phyloP scores from a whole-genome alignment of 352 stramenopile genomes.

The Phytophthora macrochlamydospora region DNA sequence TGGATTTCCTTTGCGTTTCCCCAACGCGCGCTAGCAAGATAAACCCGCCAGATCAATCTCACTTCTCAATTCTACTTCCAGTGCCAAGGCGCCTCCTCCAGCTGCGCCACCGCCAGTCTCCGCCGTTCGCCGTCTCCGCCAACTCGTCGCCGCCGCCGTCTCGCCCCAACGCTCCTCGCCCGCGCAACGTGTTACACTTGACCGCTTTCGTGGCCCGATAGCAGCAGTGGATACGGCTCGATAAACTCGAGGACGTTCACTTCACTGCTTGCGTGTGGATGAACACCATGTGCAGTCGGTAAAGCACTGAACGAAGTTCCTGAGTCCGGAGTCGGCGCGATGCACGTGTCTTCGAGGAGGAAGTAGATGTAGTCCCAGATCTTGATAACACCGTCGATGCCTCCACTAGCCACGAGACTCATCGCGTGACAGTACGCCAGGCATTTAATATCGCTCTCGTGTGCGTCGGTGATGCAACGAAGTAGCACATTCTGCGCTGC shows the following conservation, averaged over 20 bases:
- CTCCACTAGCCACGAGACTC: constrained; percentile 65
- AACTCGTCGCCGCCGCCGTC: too few relatives aligned
- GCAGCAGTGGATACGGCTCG: constrained; percentile 72
- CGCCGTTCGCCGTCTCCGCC: too few relatives aligned
- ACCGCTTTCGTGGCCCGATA: constrained; percentile 77
- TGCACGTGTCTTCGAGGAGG: constrained; percentile 68
- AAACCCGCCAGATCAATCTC: too few relatives aligned
- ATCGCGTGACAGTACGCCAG: constrained; percentile 78
- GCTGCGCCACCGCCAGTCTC: too few relatives aligned
- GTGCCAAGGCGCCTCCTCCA: too few relatives aligned
- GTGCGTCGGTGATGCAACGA: constrained; percentile 68
- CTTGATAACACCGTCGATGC: constrained; percentile 68
- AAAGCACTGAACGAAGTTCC: constrained; percentile 16
- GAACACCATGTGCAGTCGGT: neutral
- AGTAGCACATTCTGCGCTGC: constrained; percentile 57
- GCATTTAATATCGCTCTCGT: constrained; percentile 81
- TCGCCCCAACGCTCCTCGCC: too few relatives aligned
- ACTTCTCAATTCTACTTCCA: too few relatives aligned
- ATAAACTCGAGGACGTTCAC: constrained; percentile 76
- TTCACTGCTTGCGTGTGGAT: constrained; percentile 33
- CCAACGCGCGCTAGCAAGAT: too few relatives aligned
- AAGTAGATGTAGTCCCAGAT: constrained; percentile 91
- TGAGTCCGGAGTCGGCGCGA: constrained; percentile 9
- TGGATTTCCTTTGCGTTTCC: too few relatives aligned
- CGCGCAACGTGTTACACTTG: too few relatives aligned